Conservation (phyloP, 2,329 filamentous ascomycete genomes). For the Fusarium marasasianum region DNA sequence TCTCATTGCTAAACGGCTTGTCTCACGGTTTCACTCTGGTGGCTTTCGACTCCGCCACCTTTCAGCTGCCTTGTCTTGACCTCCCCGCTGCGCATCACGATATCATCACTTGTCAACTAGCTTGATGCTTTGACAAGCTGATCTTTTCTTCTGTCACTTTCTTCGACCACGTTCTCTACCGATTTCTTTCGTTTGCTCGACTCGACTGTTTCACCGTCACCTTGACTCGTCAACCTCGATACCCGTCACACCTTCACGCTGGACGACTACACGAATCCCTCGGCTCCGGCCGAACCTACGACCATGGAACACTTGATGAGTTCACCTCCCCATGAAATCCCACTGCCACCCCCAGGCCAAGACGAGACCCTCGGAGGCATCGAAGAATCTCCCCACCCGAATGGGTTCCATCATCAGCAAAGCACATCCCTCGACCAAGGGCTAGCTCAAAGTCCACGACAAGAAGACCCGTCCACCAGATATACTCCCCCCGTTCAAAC, state of each 20-base stretch:
- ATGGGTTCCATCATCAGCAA: conserved; percentile 54
- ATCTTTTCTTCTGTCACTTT: conserved; percentile 16
- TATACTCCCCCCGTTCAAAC: conserved; percentile 60
- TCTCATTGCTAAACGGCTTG: neutral
- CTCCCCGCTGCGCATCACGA: conserved; percentile 12
- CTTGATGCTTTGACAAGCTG: conserved; percentile 42
- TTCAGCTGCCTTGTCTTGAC: conserved; percentile 7
- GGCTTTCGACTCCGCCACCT: conserved; percentile 31
- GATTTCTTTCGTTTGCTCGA: conserved; percentile 25
- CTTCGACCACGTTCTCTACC: conserved; percentile 37
- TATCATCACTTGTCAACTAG: conserved; percentile 27
- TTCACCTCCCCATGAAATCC: conserved; percentile 43
- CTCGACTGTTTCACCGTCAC: neutral
- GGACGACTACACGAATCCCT: conserved; percentile 51
- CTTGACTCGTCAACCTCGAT: neutral
- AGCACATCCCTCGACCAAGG: conserved; percentile 62
- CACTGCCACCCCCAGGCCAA: conserved; percentile 46
- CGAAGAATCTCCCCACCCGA: conserved; percentile 57
- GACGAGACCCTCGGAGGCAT: conserved; percentile 60
- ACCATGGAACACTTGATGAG: conserved; percentile 56
- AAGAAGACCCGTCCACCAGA: conserved; percentile 54
- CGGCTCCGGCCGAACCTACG: conserved; percentile 33
- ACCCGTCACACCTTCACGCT: conserved; percentile 49
- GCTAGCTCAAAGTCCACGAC: conserved; percentile 51
- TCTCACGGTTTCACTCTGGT: conserved; percentile 29